Conservation (phyloP, 2,329 filamentous ascomycete genomes). For the Microthyrium microscopicum region DNA sequence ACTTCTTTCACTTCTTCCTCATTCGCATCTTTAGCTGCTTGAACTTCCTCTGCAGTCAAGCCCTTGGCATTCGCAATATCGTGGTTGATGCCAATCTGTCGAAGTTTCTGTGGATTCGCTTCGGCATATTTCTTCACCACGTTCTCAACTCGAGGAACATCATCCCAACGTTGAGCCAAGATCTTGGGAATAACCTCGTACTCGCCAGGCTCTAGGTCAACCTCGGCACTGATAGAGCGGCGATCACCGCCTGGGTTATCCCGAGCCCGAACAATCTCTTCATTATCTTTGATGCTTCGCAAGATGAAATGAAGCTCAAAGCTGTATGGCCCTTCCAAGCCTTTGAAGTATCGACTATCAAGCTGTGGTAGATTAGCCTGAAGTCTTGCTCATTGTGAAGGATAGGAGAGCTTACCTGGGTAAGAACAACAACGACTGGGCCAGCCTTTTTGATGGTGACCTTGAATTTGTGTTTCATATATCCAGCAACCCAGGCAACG, state of each 20-base stretch:
- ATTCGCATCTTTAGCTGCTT: too few species aligned
- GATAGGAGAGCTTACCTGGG: too few species aligned
- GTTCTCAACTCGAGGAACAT: conserved; percentile 41
- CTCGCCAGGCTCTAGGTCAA: conserved; percentile 53
- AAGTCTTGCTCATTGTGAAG: too few species aligned
- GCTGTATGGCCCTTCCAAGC: neutral
- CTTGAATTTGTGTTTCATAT: conserved; percentile 7
- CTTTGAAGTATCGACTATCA: conserved; percentile 6
- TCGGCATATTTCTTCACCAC: conserved; percentile 32
- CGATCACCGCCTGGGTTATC: too few species aligned
- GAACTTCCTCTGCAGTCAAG: conserved; percentile 29
- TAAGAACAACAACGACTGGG: conserved; percentile 5
- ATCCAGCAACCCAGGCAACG: conserved; percentile 6
- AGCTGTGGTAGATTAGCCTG: too few species aligned
- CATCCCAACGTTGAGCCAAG: conserved; percentile 37
- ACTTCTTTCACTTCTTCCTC: too few species aligned
- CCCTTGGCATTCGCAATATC: conserved; percentile 55
- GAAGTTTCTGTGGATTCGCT: conserved; percentile 34
- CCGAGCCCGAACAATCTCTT: too few species aligned
- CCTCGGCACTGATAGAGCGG: conserved; percentile 61
- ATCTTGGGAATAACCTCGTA: conserved; percentile 64
- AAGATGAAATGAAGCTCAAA: too few species aligned
- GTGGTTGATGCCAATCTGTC: conserved; percentile 49
- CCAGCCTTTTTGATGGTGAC: conserved; percentile 4
- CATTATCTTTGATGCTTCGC: too few species aligned